Percentiles rank a stretch among this genome's conserved stretches.
phyloP scores from a whole-genome alignment of 257 asterid species.

The Nicotiana undulata region DNA sequence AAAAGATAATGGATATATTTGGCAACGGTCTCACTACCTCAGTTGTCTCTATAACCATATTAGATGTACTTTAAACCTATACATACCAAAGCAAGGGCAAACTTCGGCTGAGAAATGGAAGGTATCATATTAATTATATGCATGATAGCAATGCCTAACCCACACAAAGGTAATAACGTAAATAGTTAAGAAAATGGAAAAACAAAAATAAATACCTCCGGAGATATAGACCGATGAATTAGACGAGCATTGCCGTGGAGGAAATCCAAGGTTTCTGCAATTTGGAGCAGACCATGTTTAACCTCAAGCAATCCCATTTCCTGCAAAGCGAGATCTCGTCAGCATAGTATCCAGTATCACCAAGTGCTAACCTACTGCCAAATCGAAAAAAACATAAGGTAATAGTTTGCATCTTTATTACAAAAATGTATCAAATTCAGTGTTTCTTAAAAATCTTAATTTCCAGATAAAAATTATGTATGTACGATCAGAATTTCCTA shows the following conservation, averaged over 20 bases:
- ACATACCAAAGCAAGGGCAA: background rate
- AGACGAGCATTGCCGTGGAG: slow-evolving; percentile 93
- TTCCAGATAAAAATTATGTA: background rate
- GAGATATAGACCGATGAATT: slow-evolving; percentile 82
- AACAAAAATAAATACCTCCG: slow-evolving; percentile 51
- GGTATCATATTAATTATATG: background rate
- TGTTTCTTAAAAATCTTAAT: background rate
- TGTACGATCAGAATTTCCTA: background rate
- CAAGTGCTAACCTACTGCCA: background rate
- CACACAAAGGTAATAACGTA: background rate
- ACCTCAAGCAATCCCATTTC: slow-evolving; percentile 96
- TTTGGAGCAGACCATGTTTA: slow-evolving; percentile 94
- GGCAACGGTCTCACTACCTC: background rate
- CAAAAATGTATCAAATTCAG: background rate
- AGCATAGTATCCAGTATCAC: background rate
- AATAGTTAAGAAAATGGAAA: background rate
- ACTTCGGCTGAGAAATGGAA: background rate
- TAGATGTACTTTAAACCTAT: background rate
- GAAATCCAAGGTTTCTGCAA: slow-evolving; percentile 94
- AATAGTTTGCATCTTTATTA: background rate
- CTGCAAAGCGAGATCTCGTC: slow-evolving; percentile 32
- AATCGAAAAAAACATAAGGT: background rate
- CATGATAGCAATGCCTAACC: background rate
- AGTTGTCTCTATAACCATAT: background rate
- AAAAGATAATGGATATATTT: background rate